Conservation (phyloP, 108 stramenopile genomes). For the Discostella pseudostelligera region DNA sequence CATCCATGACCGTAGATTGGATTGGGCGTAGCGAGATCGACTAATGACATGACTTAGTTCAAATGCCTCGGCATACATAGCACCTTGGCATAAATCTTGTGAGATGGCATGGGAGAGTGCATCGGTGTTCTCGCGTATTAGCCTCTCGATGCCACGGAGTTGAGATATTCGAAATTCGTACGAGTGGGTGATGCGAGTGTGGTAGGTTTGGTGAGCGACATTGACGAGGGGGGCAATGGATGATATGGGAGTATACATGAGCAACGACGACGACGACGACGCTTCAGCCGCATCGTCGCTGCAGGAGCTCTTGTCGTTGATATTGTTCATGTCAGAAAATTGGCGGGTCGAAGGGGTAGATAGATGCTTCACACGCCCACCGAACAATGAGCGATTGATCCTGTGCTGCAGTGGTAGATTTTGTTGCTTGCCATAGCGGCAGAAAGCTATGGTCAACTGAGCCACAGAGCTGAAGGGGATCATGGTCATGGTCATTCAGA, state of each 20-base stretch:
- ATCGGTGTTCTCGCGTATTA: conserved; percentile 16
- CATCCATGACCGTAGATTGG: conserved; percentile 9
- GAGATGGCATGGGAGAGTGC: not conserved
- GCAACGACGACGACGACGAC: not conserved
- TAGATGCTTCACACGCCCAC: too few relatives aligned
- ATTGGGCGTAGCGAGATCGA: conserved; percentile 1
- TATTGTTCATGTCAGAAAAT: too few relatives aligned
- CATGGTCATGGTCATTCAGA: too few relatives aligned
- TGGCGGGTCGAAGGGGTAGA: too few relatives aligned
- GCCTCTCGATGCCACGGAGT: conserved; percentile 7
- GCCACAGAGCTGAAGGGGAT: too few relatives aligned
- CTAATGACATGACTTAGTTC: not conserved
- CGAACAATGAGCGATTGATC: too few relatives aligned
- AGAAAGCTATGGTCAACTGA: too few relatives aligned
- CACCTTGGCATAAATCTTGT: conserved; percentile 3
- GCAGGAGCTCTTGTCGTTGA: too few relatives aligned
- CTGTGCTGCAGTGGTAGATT: too few relatives aligned
- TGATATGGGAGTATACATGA: not conserved
- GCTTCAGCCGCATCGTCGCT: too few relatives aligned
- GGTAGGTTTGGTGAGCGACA: not conserved
- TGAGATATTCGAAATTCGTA: conserved; percentile 20
- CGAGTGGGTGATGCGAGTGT: conserved; percentile 13
- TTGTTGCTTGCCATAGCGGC: too few relatives aligned
- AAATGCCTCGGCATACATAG: conserved; percentile 11
- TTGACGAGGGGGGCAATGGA: not conserved